These are phyloP conservation scores for Przewalskia tangutica DNA, from an alignment of 257 asterid species.

Conservation along the genomic window DNA sequence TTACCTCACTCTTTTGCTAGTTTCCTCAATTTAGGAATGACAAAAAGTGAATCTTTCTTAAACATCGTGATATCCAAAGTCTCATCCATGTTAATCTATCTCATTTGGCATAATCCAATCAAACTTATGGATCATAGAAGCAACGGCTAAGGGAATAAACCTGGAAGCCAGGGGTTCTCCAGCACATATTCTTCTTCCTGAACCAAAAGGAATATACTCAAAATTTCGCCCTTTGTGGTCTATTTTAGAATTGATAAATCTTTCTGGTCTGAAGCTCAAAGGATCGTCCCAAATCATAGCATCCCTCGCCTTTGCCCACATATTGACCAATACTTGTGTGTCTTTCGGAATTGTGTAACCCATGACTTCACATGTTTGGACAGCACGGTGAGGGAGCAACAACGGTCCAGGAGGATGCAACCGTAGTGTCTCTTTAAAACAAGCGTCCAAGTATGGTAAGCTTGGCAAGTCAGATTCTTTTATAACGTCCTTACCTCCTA, in stretches of 20 bases:
- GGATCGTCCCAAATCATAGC: neutral
- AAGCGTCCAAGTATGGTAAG: constrained; percentile 7
- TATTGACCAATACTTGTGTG: constrained; percentile 2
- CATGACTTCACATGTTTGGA: constrained; percentile 1
- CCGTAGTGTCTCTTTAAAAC: constrained; percentile 5
- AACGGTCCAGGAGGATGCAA: constrained; percentile 8
- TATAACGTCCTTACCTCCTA: neutral
- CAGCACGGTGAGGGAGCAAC: neutral
- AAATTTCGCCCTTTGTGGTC: constrained; percentile 1
- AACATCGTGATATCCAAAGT: neutral
- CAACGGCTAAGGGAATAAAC: neutral
- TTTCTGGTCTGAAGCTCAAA: neutral
- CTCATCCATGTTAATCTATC: neutral
- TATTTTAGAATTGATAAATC: neutral
- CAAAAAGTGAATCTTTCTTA: neutral
- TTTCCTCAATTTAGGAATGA: neutral
- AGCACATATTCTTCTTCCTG: constrained; percentile 7
- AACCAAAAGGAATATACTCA: neutral
- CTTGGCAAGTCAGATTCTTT: constrained; percentile 4
- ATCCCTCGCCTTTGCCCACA: constrained; percentile 9
- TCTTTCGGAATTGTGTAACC: constrained; percentile 2
- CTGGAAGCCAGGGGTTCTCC: neutral
- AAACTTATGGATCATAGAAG: neutral
- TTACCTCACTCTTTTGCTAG: neutral
- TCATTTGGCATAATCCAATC: constrained; percentile 4